A percentile compares a stretch with the other conserved stretches of the same genome.
Evolutionary conservation across 2,329 filamentous ascomycete species (phyloP).

Genomic region (Camillea tinctor): DNA sequence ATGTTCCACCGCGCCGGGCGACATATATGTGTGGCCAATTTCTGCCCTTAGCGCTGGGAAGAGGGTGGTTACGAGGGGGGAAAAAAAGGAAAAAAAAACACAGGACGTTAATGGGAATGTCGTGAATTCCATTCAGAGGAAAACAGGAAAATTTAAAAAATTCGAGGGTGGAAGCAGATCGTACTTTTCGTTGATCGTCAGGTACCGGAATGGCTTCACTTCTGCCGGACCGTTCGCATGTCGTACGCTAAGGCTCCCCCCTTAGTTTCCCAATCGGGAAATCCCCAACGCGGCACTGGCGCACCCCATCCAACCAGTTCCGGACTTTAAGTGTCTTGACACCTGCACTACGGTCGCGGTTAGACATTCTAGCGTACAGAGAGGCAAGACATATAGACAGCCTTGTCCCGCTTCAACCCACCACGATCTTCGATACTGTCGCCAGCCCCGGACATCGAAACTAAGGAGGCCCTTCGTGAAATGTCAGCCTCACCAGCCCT

Average conservation of each 20-base stretch:
- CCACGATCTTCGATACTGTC: conserved; percentile 1
- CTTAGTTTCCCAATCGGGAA: neutral
- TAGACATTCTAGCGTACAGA: neutral
- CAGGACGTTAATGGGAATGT: neutral
- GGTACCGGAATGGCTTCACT: conserved; percentile 1
- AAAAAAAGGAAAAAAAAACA: no score
- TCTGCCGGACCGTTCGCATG: neutral
- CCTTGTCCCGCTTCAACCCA: neutral
- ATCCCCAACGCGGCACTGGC: neutral
- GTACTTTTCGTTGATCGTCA: neutral
- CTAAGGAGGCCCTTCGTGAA: neutral
- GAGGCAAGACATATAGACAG: neutral
- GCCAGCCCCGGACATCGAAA: neutral
- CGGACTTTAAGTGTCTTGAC: neutral
- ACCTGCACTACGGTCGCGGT: neutral
- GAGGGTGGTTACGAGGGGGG: no score
- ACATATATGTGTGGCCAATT: neutral
- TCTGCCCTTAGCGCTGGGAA: no score
- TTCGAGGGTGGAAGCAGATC: neutral
- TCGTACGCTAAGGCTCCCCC: neutral
- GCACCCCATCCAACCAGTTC: neutral
- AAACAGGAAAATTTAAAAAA: neutral
- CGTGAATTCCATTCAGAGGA: neutral
- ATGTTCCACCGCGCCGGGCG: neutral
- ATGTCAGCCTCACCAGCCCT: neutral